Base-by-base conservation (phyloP, 352 stramenopile species). In the Peronospora destructor region DNA sequence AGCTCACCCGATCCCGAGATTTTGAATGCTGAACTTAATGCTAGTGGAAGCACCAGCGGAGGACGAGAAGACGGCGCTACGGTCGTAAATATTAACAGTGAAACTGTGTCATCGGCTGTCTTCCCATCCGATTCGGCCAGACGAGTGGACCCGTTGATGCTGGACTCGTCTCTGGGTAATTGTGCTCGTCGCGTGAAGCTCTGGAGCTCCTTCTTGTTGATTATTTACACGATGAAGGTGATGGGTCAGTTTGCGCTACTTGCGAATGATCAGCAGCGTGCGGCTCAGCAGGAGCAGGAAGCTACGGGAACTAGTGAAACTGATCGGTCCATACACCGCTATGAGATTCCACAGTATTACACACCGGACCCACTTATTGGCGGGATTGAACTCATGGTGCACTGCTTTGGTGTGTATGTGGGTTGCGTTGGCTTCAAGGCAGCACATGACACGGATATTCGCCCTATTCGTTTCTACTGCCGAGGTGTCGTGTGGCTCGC, bases 141-240 rank as follows among this genome's bases (percentile, higher is more conserved):
- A 25, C 76, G 79, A 8, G 74, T 93, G n/a, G 82, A 93, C 30
- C 82, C 82, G 28, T 53, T 93, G 43, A 90, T 93, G 79, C 75
- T 91, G 8, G 82, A 93, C 61, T 87, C 82, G 28, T 66, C 82
- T 1, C 57, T 93, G 12, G 83, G 83, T 14, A 91, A 90, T 42
- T 87, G 77, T 30, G 83, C 83, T 26, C 76, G 80, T 9, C 76
- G 83, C 39, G 80, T 93, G 30, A 93, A 93, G 53, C 73, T 93
- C 29, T 93, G 83, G 83, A 90, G 79, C 36, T 91, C 80, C 9
- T 91, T 93, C 45, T 52, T 93, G 41, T 50, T 93, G 21, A 91
- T 93, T 48, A 91, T 93, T 41, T 89, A 93, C 69, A 91, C 83
- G 3, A 93, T 93, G 83, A 93, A 93, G 49, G 77, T 91, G 23